Evolutionary conservation across 805 yeast genomes (phyloP), one percentile per base, ranked within the genome.

Genomic region (Candida quercuum): DNA sequence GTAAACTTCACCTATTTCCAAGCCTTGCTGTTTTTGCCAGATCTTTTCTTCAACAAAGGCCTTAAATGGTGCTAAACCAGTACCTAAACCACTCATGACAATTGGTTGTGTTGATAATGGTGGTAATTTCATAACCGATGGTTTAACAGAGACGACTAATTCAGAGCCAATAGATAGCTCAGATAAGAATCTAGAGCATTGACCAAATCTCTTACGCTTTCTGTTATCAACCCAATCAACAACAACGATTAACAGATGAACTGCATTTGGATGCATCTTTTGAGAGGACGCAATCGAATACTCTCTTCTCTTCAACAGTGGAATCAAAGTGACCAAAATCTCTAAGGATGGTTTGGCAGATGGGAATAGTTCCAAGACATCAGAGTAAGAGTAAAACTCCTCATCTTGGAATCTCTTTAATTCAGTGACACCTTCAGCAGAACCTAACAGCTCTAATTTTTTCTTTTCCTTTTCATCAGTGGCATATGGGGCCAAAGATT

Each of bases 31-130:
- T 56, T 81, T 71, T 69, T 91, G 98, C 87, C 91, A 88, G 56
- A 82, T 76, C 71, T 88, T 88, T 66, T 91, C 97, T 64, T 91
- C 98, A 40, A 91, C 76, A 57, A 91, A 88, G 0, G 98, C 98
- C 72, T 91, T 91, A 81, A 91, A 91, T 36, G 98, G 98, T 21
- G 98, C 98, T 54, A 91, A 75, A 48, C 98, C 98, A 37, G 98
- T 91, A 66, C 98, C 98, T 49, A 91, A 72, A 52, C 98, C 98
- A 51, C 95, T 82, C 98, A 91, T 91, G 47, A 91, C 81, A 51
- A 91, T 82, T 17, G 98, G 97, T 59, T 86, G 91, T 33, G 79
- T 77, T 9, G 96, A 74, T 46, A 77, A 71, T 52, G 89, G 84
- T 43, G 98, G 98, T 46, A 91, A 70, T 65, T 89, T 91, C 97